Evolutionary conservation across 352 stramenopile genomes (phyloP).

Genomic region (Phytophthora pini): DNA sequence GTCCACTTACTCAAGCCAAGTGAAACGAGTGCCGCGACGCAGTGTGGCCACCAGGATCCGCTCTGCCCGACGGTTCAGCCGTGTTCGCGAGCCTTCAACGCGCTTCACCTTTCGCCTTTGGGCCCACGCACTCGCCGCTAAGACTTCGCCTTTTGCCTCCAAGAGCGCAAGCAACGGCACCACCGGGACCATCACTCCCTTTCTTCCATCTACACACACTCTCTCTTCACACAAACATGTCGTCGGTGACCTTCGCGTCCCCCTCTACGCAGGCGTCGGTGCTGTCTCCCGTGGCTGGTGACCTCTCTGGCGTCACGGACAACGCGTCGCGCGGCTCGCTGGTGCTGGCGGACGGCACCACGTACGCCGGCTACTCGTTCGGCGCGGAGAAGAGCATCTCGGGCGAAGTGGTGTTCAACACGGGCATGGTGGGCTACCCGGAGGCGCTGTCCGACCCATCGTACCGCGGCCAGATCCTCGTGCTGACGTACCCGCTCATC

Average conservation of each 20-base stretch:
- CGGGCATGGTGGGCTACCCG: constrained; percentile 99
- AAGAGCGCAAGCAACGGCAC: constrained; percentile 40
- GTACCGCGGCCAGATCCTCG: constrained; percentile 97
- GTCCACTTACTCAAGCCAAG: constrained; percentile 31
- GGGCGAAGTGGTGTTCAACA: constrained; percentile 99
- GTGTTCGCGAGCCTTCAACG: constrained; percentile 20
- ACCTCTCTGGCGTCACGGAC: constrained; percentile 38
- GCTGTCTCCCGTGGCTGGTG: constrained; percentile 54
- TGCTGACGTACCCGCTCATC: constrained; percentile 97
- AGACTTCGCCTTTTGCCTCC: constrained; percentile 55
- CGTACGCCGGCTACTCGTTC: constrained; percentile 91
- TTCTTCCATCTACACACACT: constrained; percentile 20
- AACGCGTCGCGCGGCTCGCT: constrained; percentile 63
- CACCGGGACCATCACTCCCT: constrained; percentile 19
- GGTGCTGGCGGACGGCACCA: constrained; percentile 87
- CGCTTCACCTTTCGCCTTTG: constrained; percentile 1
- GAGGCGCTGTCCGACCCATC: constrained; percentile 98
- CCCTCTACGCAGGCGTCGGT: constrained; percentile 14
- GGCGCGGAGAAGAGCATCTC: constrained; percentile 88
- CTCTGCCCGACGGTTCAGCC: constrained; percentile 19
- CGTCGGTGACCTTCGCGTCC: constrained; percentile 41
- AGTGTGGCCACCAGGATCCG: constrained; percentile 7
- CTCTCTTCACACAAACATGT: constrained; percentile 27
- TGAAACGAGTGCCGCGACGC: constrained; percentile 6
- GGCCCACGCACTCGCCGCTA: constrained; percentile 6